Base-by-base conservation (phyloP, 257 asterid genomes). In the Przewalskia tangutica region DNA sequence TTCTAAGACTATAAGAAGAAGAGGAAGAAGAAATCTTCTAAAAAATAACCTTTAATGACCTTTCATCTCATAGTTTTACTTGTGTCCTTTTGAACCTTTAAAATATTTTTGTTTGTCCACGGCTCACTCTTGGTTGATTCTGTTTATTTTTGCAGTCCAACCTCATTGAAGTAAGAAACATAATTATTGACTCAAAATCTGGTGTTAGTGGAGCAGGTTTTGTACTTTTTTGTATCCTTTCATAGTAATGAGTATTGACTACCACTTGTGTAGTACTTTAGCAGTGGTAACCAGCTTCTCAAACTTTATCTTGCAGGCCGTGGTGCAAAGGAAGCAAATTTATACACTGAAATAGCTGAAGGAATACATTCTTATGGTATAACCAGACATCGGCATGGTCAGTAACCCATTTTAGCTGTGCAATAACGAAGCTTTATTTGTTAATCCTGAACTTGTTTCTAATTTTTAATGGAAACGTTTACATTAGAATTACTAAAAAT, bases 171-270 rank as follows among this genome's bases (percentile, higher is more conserved):
- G 85, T 87, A n/a, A 82, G 83, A 86, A 92, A 93, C 86, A 96
- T 96, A 76, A 96, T 94, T 60, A 91, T 96, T 10, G 99, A 96
- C 88, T 67, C 99, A 14, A 94, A 96, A 91, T 96, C 99, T 73
- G 98, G 98, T 81, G 99, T 93, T 59, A 94, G 98, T 82, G 99
- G 99, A 87, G 99, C 99, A 85, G 99, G 99, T 96, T 83, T 66
- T 84, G 89, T 54, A 82, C 68, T 58, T 42, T 78, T 58, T 53
- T 42, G 60, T 42, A 70, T 40, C 75, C 51, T 17, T 86, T 77
- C 75, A 65, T 46, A 18, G 66, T 17, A 23, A 42, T 27, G 48
- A 75, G 66, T 17, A 23, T 34, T 27, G 48, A 75, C n/a, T 62
- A 18, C 10, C 42, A 55, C 20, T 50, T 38, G 20, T 38, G 20